Conservation (phyloP, 2,329 filamentous ascomycete species). For the Massarina eburnea region DNA sequence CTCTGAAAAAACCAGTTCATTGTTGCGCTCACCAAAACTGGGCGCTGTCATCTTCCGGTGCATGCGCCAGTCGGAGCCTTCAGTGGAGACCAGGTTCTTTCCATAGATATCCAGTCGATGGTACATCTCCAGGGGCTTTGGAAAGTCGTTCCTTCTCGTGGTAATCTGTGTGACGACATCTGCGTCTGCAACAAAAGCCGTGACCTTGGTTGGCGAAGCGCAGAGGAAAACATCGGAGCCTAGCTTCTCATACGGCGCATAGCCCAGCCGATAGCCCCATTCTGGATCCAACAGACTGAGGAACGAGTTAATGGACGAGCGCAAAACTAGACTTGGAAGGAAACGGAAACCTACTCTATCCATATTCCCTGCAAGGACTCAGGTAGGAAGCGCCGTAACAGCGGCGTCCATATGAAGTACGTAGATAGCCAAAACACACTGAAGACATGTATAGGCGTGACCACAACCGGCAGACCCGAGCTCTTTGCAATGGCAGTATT, state of each 20-base stretch:
- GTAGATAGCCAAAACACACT: constrained; percentile 60
- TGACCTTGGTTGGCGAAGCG: constrained; percentile 59
- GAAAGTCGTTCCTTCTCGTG: constrained; percentile 68
- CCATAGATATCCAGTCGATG: constrained; percentile 66
- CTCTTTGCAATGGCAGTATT: constrained; percentile 50
- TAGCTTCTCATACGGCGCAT: constrained; percentile 59
- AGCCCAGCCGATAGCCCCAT: constrained; percentile 60
- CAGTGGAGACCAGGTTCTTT: constrained; percentile 69
- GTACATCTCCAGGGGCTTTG: constrained; percentile 66
- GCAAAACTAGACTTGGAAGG: not conserved
- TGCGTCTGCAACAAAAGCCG: constrained; percentile 63
- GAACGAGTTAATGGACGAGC: constrained; percentile 6
- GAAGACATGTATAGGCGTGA: constrained; percentile 50
- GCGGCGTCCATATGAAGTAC: constrained; percentile 55
- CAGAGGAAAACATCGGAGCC: constrained; percentile 65
- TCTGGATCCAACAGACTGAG: constrained; percentile 59
- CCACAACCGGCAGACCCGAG: constrained; percentile 50
- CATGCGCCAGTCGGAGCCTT: constrained; percentile 69
- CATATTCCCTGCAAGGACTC: constrained; percentile 58
- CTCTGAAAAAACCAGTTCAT: constrained; percentile 66
- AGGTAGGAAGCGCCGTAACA: constrained; percentile 58
- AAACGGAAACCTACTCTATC: constrained; percentile 56
- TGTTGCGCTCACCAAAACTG: constrained; percentile 76
- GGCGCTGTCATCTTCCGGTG: constrained; percentile 73
- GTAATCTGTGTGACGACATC: constrained; percentile 68